phyloP scores from a whole-genome alignment of 2,329 filamentous ascomycete genomes.

The Colletotrichum echinochloae region DNA sequence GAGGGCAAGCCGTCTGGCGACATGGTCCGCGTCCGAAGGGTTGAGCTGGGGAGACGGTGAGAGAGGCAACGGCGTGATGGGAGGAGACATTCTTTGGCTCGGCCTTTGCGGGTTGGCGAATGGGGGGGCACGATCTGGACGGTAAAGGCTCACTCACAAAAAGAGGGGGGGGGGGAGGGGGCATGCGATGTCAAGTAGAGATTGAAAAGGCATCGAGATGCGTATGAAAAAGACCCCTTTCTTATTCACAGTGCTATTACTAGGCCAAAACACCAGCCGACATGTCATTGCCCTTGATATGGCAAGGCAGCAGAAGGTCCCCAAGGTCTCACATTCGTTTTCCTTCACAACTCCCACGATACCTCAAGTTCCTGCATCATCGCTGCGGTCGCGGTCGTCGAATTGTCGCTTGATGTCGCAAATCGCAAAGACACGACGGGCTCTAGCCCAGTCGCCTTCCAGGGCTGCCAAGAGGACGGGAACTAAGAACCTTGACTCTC shows the following conservation, averaged over 20 bases:
- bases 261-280: not conserved
- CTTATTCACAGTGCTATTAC: not conserved
- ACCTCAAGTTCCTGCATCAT: not conserved
- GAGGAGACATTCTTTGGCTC: constrained; percentile 14
- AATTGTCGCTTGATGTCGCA: constrained; percentile 6
- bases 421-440: constrained; percentile 13
- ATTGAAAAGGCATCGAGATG: not conserved
- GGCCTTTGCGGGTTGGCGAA: constrained; percentile 1
- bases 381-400: not conserved
- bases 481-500: constrained; percentile 26
- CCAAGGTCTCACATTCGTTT: not conserved
- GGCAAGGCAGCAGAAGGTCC: not conserved
- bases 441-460: not conserved
- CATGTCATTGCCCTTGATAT: not conserved
- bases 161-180: too few relatives aligned
- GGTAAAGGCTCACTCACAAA: constrained; percentile 5
- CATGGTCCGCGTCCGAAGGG: constrained; percentile 64
- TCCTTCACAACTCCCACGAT: not conserved
- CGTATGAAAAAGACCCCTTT: not conserved
- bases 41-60: constrained; percentile 65
- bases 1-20: constrained; percentile 39
- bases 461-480: constrained; percentile 33
- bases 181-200: constrained; percentile 1
- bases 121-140: not conserved
- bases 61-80: not conserved